Conservation (phyloP, 257 asterid genomes). For the Scutellaria galericulata region DNA sequence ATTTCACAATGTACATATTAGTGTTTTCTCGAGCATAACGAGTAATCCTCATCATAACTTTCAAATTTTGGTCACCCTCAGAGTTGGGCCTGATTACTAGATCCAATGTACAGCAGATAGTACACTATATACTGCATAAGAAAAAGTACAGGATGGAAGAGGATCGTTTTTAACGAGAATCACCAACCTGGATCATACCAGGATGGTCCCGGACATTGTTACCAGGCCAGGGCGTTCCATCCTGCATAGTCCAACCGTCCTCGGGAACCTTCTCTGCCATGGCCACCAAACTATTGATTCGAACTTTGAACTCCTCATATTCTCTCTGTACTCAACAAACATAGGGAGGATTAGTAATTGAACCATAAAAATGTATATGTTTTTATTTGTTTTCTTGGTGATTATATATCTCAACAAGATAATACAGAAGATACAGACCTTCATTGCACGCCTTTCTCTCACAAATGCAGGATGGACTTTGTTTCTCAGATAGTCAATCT, state of each 20-base stretch:
- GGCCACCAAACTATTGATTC: slow-evolving; percentile 73
- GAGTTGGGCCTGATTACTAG: too few species aligned
- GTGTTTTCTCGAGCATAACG: not conserved
- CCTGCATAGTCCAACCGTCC: slow-evolving; percentile 98
- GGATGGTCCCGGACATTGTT: slow-evolving; percentile 93
- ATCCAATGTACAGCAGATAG: not conserved
- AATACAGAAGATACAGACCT: slow-evolving; percentile 53
- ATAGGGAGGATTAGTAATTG: slow-evolving; percentile 10
- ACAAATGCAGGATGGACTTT: slow-evolving; percentile 87
- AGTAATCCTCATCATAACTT: too few species aligned
- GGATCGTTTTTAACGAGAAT: not conserved
- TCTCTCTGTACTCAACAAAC: slow-evolving; percentile 60
- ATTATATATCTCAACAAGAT: not conserved
- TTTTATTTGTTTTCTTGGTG: not conserved
- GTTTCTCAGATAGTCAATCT: slow-evolving; percentile 78
- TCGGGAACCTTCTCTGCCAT: slow-evolving; percentile 87
- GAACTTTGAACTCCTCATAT: slow-evolving; percentile 89
- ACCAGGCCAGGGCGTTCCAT: slow-evolving; percentile 97
- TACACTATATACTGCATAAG: slow-evolving; percentile 13
- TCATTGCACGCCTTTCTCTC: slow-evolving; percentile 81
- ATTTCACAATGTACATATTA: not conserved
- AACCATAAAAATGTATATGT: not conserved
- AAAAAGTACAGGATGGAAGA: not conserved
- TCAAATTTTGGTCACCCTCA: too few species aligned
- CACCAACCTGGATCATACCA: slow-evolving; percentile 93